Percentiles rank a stretch among this genome's conserved stretches.
Evolutionary conservation across 768 basidiomycete genomes (phyloP).

Genomic region (Kwoniella botswanensis): DNA sequence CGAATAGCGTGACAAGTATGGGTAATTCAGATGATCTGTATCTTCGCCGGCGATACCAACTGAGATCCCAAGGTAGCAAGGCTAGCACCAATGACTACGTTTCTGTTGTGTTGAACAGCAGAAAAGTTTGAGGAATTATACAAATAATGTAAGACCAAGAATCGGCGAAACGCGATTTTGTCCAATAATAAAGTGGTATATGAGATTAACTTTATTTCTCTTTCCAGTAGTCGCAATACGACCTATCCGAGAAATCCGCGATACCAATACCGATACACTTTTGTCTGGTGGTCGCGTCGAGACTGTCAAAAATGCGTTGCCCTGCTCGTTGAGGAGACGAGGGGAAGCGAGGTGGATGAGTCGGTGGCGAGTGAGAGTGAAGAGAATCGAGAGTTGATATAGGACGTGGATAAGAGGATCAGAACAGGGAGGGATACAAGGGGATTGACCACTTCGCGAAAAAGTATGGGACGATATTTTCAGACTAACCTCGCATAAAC

Average conservation of each 20-base stretch:
- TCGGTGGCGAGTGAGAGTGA: not conserved
- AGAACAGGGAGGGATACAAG: not conserved
- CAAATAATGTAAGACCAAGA: not conserved
- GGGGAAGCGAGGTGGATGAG: not conserved
- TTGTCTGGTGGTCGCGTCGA: not conserved
- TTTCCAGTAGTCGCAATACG: not conserved
- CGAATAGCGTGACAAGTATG: not conserved
- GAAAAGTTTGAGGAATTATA: conserved; percentile 1
- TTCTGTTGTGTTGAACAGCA: conserved; percentile 16
- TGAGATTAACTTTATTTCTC: not conserved
- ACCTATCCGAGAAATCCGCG: conserved; percentile 5
- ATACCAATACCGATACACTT: not conserved
- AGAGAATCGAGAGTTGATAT: not conserved
- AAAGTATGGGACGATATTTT: not conserved
- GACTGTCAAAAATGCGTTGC: not conserved
- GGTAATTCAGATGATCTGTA: not conserved
- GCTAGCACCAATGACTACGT: not conserved
- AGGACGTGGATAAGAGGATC: not conserved
- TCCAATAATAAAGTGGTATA: not conserved
- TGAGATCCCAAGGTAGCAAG: not conserved
- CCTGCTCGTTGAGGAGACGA: not conserved
- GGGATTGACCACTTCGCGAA: not conserved
- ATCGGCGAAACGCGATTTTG: conserved; percentile 17
- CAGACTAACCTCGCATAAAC: not conserved
- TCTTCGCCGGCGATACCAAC: not conserved